Percentiles rank a stretch among this genome's conserved stretches.
Evolutionary conservation across 768 basidiomycete species (phyloP).

Genomic region (Erythrobasidium yunnanense): DNA sequence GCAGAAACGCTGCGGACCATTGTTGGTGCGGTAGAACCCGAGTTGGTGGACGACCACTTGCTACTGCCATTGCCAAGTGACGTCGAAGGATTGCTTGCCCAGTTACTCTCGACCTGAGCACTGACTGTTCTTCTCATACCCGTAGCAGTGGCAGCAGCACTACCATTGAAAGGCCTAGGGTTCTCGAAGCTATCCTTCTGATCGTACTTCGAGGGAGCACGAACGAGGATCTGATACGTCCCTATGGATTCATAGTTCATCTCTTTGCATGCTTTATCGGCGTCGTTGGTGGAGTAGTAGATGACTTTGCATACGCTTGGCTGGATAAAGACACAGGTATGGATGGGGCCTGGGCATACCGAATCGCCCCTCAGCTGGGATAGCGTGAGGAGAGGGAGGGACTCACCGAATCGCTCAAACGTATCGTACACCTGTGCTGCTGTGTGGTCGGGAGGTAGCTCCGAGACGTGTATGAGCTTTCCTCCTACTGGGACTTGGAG

Average conservation of each 20-base stretch:
- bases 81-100: too few relatives aligned
- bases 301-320: neutral
- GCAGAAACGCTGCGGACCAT: neutral
- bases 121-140: too few relatives aligned
- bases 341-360: too few relatives aligned
- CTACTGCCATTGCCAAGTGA: too few relatives aligned
- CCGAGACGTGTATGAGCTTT: conserved; percentile 68
- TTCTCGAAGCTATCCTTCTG: neutral
- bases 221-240: conserved; percentile 23
- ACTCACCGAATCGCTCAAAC: conserved; percentile 70
- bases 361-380: too few relatives aligned
- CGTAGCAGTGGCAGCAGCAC: too few relatives aligned
- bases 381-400: conserved; percentile 40
- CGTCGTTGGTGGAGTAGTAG: conserved; percentile 51
- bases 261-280: conserved; percentile 4
- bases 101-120: too few relatives aligned
- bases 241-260: conserved; percentile 31
- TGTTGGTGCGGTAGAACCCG: neutral
- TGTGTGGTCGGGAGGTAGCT: conserved; percentile 58
- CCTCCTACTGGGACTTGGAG: conserved; percentile 66
- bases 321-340: too few relatives aligned
- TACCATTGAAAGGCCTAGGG: neutral
- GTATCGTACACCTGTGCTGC: conserved; percentile 71
- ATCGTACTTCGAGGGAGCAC: conserved; percentile 8
- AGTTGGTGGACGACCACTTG: too few relatives aligned